Base-by-base conservation (phyloP, 192 early-diverging fungal genomes). In the Coemansia sp. region DNA sequence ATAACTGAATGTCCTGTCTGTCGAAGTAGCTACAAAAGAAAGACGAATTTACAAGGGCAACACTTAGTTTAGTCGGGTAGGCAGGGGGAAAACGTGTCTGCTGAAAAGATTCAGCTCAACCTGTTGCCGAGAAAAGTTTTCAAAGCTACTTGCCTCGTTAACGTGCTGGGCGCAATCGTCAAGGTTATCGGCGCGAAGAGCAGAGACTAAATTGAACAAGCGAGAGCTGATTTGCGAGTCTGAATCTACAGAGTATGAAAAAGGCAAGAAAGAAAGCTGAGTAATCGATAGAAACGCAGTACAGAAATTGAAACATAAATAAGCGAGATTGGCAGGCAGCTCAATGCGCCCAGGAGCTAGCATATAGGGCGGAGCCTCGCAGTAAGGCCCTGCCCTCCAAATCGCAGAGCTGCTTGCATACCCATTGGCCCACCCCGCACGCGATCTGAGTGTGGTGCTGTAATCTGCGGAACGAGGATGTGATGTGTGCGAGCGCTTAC, bases 181-280 rank as follows among this genome's bases (percentile, higher is more conserved):
- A 65, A 79, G 38, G 49, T 67, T 79, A 50, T 51, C 29, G 32
- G 66, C 23, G 38, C 46, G 27, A 46, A 79, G 50, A 18, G 62
- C 51, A 31, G 65, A 60, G 43, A 64, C 62, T 21, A 68, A 56
- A 43, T 58, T 58, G 48, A 75, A 69, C 19, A 75, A 23, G n/a
- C 42, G 40, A 18, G 58, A 30, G 56, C 52, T 56, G 35, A 58
- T 53, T 44, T 49, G 32, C 21, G 29, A 60, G 32, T 53, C 33
- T 44, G 56, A 73, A 66, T 73, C 71, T 73, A 70, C 44, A 44
- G 28, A 49, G 23, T 14, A 56, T 14, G 52, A 18, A 2, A n/a
- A n/a, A n/a, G n/a, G 23, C 6, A 21, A 44, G 19, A 24, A 29
- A 7, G 16, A 18, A n/a, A n/a, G n/a, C n/a, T n/a, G n/a, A n/a